Evolutionary conservation across 2,329 filamentous ascomycete species (phyloP).

Genomic region (Ophiostoma sp.): DNA sequence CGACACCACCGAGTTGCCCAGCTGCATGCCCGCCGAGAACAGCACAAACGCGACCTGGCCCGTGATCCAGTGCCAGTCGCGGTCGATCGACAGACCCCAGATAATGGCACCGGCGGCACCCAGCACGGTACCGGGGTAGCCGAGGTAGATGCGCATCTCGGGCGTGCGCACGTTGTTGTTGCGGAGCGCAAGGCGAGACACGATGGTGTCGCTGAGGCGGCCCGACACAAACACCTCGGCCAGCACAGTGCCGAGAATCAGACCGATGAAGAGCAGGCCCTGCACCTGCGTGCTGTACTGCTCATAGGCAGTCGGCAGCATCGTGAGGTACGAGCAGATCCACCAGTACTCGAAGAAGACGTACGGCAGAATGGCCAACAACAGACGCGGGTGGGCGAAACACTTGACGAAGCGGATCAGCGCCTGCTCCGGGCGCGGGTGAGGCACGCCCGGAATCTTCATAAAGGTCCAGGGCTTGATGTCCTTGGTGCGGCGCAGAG

Average conservation of each 20-base stretch:
- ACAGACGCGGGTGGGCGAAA: conserved; percentile 32
- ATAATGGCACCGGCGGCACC: conserved; percentile 46
- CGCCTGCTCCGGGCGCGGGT: conserved; percentile 6
- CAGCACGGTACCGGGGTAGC: conserved; percentile 47
- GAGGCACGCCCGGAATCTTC: conserved; percentile 7
- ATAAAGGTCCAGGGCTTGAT: background rate
- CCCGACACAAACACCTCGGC: conserved; percentile 50
- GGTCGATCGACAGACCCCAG: conserved; percentile 52
- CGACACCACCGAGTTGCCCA: conserved; percentile 49
- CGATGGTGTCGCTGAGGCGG: conserved; percentile 46
- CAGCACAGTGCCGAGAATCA: conserved; percentile 48
- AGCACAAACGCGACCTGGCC: conserved; percentile 52
- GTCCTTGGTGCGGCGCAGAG: conserved; percentile 34
- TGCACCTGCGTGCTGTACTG: conserved; percentile 45
- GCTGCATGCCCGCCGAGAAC: conserved; percentile 51
- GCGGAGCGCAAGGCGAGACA: conserved; percentile 41
- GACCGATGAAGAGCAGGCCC: conserved; percentile 48
- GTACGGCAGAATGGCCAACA: conserved; percentile 44
- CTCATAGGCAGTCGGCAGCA: conserved; percentile 48
- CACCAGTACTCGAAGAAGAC: conserved; percentile 53
- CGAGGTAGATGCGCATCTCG: conserved; percentile 53
- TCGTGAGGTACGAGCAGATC: conserved; percentile 48
- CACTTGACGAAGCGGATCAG: conserved; percentile 8
- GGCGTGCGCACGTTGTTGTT: conserved; percentile 38
- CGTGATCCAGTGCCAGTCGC: conserved; percentile 50